phyloP scores from a whole-genome alignment of 108 stramenopile genomes.

The Cylindrotheca fusiformis region DNA sequence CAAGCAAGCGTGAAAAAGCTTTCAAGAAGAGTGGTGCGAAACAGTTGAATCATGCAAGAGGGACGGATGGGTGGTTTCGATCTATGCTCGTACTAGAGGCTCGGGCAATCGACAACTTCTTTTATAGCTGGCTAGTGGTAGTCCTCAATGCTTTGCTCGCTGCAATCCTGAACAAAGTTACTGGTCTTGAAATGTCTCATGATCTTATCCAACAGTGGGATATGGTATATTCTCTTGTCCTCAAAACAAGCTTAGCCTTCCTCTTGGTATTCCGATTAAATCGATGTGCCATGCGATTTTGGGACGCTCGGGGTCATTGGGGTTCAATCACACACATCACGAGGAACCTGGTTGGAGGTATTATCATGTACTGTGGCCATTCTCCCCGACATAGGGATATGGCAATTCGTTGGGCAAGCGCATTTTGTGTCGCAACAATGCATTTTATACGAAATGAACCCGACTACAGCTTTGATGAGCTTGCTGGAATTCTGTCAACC shows the following conservation, averaged over 20 bases:
- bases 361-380: slow-evolving; percentile 30
- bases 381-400: slow-evolving; percentile 31
- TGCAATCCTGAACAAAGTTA: slow-evolving; percentile 13
- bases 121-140: slow-evolving; percentile 13
- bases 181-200: slow-evolving; percentile 13
- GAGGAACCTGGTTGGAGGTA: slow-evolving; percentile 27
- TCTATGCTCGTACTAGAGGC: slow-evolving; percentile 32
- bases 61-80: slow-evolving; percentile 35
- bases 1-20: slow-evolving; percentile 14
- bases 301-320: slow-evolving; percentile 43
- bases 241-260: slow-evolving; percentile 44
- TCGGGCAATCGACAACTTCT: slow-evolving; percentile 30
- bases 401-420: slow-evolving; percentile 40
- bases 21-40: slow-evolving; percentile 25
- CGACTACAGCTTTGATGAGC: slow-evolving; percentile 5
- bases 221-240: slow-evolving; percentile 27
- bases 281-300: slow-evolving; percentile 48
- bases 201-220: slow-evolving; percentile 24
- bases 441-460: slow-evolving; percentile 35
- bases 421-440: slow-evolving; percentile 31
- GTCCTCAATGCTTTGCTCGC: slow-evolving; percentile 22
- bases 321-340: slow-evolving; percentile 28
- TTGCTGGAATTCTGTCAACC: slow-evolving; percentile 26
- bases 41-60: slow-evolving; percentile 35
- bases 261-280: slow-evolving; percentile 54